Base-by-base conservation (phyloP, 306 rosid genomes). In the Dalbergia cochinchinensis region DNA sequence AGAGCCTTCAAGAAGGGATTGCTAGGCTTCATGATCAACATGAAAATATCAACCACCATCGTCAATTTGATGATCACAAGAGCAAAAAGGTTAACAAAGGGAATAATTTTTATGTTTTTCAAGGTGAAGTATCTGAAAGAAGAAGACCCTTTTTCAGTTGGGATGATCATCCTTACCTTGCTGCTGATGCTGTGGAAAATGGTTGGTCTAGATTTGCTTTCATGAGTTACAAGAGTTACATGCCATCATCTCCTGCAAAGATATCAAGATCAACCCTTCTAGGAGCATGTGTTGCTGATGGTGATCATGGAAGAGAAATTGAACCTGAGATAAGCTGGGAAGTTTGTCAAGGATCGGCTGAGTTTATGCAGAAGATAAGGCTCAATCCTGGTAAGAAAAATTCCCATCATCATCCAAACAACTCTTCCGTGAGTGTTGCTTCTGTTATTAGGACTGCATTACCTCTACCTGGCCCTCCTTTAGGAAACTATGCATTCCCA, bases 181-280 rank as follows among this genome's bases (percentile, higher is more conserved):
- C 92, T 34, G 79, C 88, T 39, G 99, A 93, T 72, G 98, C 99
- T 68, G 93, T 96, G 3, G 98, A 96, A 78, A 88, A 93, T 66
- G 99, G 98, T 1, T 96, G 98, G 99, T 91, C 96, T 3, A 89
- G 92, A 80, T 96, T 93, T 79, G 94, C 88, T 79, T 96, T 96
- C 79, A 66, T 80, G 0, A 82, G 26, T 11, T 61, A 71, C 47
- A 72, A 76, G n/a, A 45, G 72, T 20, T 63, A 44, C 74, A 78
- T 48, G 72, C 66, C 91, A 0, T 76, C 85, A 1, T 68, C 87
- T 19, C 69, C 90, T 48, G 77, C 92, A 4, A 84, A 90, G 59
- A 85, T 85, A 79, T 81, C 91, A 62, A 77, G 80, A 76, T 86
- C 94, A 60, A 77, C 85, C 44, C 69, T 95, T 7, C 50, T 93